Evolutionary conservation across 257 asterid genomes (phyloP).

Genomic region (Gardenia jasminoides): DNA sequence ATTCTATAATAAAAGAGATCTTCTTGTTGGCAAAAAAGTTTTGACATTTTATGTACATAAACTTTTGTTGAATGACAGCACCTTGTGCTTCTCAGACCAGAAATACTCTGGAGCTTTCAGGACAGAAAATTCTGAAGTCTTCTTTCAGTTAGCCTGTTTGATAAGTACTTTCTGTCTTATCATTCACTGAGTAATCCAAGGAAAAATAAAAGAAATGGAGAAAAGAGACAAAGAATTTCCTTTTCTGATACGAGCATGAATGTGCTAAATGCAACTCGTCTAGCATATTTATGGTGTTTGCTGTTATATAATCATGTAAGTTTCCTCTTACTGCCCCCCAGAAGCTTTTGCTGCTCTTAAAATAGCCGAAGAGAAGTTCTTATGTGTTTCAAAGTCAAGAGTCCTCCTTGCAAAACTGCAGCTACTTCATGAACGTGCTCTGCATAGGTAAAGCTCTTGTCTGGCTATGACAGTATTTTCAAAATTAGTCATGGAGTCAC

Average conservation of each 20-base stretch:
- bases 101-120: not conserved
- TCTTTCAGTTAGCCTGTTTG: not conserved
- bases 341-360: conserved; percentile 87
- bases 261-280: not conserved
- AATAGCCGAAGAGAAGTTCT: conserved; percentile 77
- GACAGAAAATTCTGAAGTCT: not conserved
- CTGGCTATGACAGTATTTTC: conserved; percentile 8
- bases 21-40: not conserved
- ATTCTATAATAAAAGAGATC: no score
- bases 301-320: not conserved
- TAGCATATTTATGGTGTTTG: not conserved
- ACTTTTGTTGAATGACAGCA: not conserved
- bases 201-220: not conserved
- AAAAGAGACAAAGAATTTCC: not conserved
- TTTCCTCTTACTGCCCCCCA: conserved; percentile 16
- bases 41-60: not conserved
- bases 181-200: not conserved
- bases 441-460: conserved; percentile 54
- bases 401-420: conserved; percentile 73
- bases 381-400: conserved; percentile 73
- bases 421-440: conserved; percentile 82
- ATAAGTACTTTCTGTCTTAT: not conserved
- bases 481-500: not conserved
- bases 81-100: not conserved
- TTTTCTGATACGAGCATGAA: not conserved